Conservation (phyloP, 148 eudicot genomes). For the Chenopodium suecicum region DNA sequence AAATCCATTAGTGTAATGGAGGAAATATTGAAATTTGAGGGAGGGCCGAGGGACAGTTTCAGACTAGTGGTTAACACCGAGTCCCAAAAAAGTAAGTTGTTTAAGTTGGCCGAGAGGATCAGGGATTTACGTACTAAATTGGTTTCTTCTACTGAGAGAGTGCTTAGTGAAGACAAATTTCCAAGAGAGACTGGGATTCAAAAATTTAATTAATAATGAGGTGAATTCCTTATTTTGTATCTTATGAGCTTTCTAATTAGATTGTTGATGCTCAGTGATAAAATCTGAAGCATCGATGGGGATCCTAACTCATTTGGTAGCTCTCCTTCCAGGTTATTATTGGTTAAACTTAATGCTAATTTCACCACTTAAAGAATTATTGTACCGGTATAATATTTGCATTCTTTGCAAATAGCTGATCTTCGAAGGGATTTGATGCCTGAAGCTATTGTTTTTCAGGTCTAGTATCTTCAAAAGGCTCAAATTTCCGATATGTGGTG, state of each 20-base stretch:
- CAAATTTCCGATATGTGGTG: slow-evolving; percentile 40
- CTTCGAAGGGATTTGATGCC: slow-evolving; percentile 1
- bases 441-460: slow-evolving; percentile 30
- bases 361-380: slow-evolving; percentile 26
- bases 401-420: slow-evolving; percentile 27
- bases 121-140: slow-evolving; percentile 24
- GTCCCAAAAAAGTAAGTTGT: background rate
- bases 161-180: slow-evolving; percentile 27
- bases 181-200: slow-evolving; percentile 12
- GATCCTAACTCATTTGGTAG: slow-evolving; percentile 32
- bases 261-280: slow-evolving; percentile 9
- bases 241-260: slow-evolving; percentile 17
- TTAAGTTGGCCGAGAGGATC: slow-evolving; percentile 23
- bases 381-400: slow-evolving; percentile 15
- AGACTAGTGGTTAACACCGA: slow-evolving; percentile 12
- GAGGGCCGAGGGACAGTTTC: slow-evolving; percentile 30
- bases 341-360: background rate
- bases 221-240: no score
- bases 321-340: slow-evolving; percentile 27
- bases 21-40: slow-evolving; percentile 33
- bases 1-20: slow-evolving; percentile 6
- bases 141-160: slow-evolving; percentile 4
- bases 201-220: no score
- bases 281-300: slow-evolving; percentile 9
- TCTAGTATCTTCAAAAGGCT: slow-evolving; percentile 23